Percentiles rank a stretch among this genome's conserved stretches.
phyloP scores from a whole-genome alignment of 2,329 filamentous ascomycete species.

The Neurospora crassa region DNA sequence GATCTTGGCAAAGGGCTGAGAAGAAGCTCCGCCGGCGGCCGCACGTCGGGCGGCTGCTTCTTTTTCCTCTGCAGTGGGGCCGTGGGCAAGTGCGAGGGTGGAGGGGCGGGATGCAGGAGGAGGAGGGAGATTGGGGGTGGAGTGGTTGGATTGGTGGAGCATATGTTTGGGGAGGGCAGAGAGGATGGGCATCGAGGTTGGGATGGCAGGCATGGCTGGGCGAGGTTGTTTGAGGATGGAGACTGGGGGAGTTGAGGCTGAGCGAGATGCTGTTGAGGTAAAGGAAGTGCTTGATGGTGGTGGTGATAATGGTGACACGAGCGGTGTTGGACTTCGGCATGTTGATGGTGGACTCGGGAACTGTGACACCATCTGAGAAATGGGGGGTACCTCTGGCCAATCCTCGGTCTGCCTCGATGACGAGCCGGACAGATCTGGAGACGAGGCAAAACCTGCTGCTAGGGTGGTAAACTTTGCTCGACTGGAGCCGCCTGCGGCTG shows the following conservation, averaged over 20 bases:
- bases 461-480: not conserved
- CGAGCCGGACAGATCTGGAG: not conserved
- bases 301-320: not conserved
- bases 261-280: not conserved
- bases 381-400: not conserved
- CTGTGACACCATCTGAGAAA: not conserved
- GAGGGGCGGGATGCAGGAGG: not conserved
- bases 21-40: constrained; percentile 12
- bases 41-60: constrained; percentile 9
- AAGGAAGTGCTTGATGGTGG: constrained; percentile 1
- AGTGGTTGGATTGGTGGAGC: constrained; percentile 3
- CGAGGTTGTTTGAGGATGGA: constrained; percentile 20
- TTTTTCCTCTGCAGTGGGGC: not conserved
- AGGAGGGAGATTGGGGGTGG: not conserved
- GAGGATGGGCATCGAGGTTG: constrained; percentile 7
- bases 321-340: not conserved
- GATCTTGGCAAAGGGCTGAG: constrained; percentile 45
- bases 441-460: not conserved
- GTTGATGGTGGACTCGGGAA: not conserved
- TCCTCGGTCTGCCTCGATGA: not conserved
- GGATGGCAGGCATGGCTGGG: constrained; percentile 4
- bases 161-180: constrained; percentile 20
- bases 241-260: constrained; percentile 9
- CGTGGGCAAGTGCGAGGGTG: not conserved
- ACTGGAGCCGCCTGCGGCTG: not conserved